Conservation (phyloP, 2,329 filamentous ascomycete genomes). For the Apiospora arundinis region DNA sequence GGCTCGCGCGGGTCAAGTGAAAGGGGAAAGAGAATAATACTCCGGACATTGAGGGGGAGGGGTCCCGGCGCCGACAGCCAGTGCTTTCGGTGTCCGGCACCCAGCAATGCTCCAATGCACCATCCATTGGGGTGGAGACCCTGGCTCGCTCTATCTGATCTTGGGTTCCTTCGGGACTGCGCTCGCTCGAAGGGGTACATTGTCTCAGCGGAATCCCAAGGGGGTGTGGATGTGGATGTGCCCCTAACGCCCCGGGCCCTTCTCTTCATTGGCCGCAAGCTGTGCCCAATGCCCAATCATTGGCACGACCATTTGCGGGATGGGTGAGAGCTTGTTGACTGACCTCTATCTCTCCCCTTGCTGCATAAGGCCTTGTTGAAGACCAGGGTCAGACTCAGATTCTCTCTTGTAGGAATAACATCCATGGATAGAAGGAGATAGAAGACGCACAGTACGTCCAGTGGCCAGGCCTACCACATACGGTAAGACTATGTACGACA, state of each 20-base stretch:
- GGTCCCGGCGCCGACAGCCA: slow-evolving; percentile 5
- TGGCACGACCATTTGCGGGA: slow-evolving; percentile 6
- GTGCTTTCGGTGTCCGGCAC: slow-evolving; percentile 12
- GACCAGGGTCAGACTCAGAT: neutral
- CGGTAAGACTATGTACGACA: neutral
- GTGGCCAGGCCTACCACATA: neutral
- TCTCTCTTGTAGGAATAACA: neutral
- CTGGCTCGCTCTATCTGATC: neutral
- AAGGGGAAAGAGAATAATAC: neutral
- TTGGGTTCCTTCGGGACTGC: neutral
- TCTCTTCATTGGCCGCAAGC: neutral
- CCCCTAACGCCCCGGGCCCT: slow-evolving; percentile 15
- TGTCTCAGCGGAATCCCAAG: slow-evolving; percentile 17
- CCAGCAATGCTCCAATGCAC: neutral
- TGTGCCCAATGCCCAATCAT: slow-evolving; percentile 16
- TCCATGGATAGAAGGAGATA: neutral
- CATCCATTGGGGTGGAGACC: slow-evolving; percentile 7
- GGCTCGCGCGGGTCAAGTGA: neutral
- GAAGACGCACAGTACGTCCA: neutral
- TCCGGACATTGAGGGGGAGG: slow-evolving; percentile 6
- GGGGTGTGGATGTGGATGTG: neutral
- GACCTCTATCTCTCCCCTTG: neutral
- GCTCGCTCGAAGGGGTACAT: neutral
- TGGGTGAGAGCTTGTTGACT: slow-evolving; percentile 17
- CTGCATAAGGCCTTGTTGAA: slow-evolving; percentile 5